Evolutionary conservation across 148 eudicot genomes (phyloP).

Genomic region (Vaccinium corymbosum): DNA sequence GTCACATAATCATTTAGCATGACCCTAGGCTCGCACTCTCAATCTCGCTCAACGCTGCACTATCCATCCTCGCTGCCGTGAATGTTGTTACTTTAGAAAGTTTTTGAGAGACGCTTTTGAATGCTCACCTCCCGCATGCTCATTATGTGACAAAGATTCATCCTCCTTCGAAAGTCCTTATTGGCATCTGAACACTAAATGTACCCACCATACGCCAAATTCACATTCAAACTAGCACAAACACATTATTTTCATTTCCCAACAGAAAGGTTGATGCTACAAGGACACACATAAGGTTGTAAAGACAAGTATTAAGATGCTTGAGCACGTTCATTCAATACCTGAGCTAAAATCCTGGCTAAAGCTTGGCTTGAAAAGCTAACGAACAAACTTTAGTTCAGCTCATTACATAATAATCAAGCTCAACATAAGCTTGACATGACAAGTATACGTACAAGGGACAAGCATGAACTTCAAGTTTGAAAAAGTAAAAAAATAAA

Average conservation of each 20-base stretch:
- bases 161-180: constrained; percentile 31
- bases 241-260: not conserved
- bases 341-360: not conserved
- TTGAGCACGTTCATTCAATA: not conserved
- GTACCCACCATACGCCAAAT: constrained; percentile 63
- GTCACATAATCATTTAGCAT: not conserved
- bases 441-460: not conserved
- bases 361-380: no score
- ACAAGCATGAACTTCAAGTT: not conserved
- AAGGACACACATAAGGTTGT: not conserved
- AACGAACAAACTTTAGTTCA: not conserved
- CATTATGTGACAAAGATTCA: not conserved
- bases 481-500: not conserved
- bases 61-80: not conserved
- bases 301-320: not conserved
- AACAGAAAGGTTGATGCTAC: not conserved
- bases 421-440: not conserved
- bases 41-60: not conserved
- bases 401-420: not conserved
- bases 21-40: not conserved
- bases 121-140: not conserved
- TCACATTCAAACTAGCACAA: constrained; percentile 62
- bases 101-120: not conserved
- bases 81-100: no score
- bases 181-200: constrained; percentile 45